Percentiles rank a stretch among this genome's conserved stretches.
Conservation (phyloP, 1,284 basidiomycete species). For the Mycena citricolor region DNA sequence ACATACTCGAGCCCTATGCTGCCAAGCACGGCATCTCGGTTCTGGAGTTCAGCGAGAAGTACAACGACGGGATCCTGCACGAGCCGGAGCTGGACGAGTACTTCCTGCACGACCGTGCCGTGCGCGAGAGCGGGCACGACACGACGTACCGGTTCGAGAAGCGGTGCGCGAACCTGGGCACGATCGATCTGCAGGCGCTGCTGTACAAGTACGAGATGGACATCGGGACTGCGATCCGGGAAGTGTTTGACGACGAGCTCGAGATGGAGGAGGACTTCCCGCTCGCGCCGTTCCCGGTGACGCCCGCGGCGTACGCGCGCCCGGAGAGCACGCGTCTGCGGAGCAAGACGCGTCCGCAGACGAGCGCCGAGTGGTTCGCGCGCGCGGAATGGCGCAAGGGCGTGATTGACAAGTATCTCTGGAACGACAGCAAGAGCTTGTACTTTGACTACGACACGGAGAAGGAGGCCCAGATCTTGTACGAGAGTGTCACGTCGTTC, state of each 20-base stretch:
- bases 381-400: constrained; percentile 80
- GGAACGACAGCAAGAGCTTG: constrained; percentile 94
- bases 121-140: constrained; percentile 95
- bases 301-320: constrained; percentile 71
- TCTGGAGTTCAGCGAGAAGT: constrained; percentile 95
- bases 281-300: constrained; percentile 89
- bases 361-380: constrained; percentile 86
- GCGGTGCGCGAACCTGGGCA: constrained; percentile 92
- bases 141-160: constrained; percentile 98
- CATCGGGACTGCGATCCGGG: constrained; percentile 90
- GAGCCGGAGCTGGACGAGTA: constrained; percentile 95
- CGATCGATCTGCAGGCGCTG: constrained; percentile 91
- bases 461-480: constrained; percentile 86
- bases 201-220: constrained; percentile 94
- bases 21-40: constrained; percentile 93
- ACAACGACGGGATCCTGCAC: constrained; percentile 81
- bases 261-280: constrained; percentile 91
- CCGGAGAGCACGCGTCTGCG: constrained; percentile 49
- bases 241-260: constrained; percentile 91
- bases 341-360: constrained; percentile 66
- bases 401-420: constrained; percentile 91
- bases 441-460: constrained; percentile 98
- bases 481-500: constrained; percentile 93
- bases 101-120: constrained; percentile 94
- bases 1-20: constrained; percentile 94